Evolutionary conservation across 1,284 basidiomycete genomes (phyloP), one percentile per base, ranked within the genome.

Genomic region (Heliocybe sulcata): DNA sequence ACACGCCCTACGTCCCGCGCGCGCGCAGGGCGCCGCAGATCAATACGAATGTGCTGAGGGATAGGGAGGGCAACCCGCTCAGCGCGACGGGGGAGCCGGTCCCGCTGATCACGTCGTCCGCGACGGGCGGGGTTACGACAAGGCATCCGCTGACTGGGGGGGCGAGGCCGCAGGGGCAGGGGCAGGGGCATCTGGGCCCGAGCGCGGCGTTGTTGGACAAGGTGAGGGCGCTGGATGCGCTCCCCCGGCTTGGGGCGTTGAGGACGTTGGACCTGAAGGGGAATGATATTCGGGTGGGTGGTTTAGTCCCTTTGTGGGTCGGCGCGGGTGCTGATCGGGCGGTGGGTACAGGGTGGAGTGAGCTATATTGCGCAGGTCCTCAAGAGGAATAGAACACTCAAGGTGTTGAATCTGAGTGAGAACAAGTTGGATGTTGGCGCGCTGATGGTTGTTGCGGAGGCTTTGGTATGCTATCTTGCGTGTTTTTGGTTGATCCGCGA

Each of bases 381-480:
- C 58, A 98, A 98, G 68, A 85, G 95, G 45, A 99, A 99, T 69
- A 79, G 94, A 27, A 98, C 96, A 1, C 76, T 99, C 35, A 96
- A 95, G 67, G 89, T 98, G 12, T 79, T 98, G 29, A 98, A 98
- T 67, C 71, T 98, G 50, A 89, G 90, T 64, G 94, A 98, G 66
- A 98, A 98, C 70, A 92, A 89, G 67, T 83, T 98, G 20, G 94
- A 96, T 57, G 80, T 92, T 1, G 73, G 81, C 8, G 92, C 92
- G 48, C 76, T 99, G 12, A 83, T 90, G 0, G 74, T 80, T 0
- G 76, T 99, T 12, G 94, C 94, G 0, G 96, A 98, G 68, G 91
- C 94, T 12, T 72, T 99, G 68, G 91, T 93, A 59, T 62, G 85
- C 12, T 8, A n/a, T n/a, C n/a, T n/a, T n/a, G n/a, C n/a, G n/a